Conservation (phyloP, 2,329 filamentous ascomycete species). For the Sphaceloma murrayae region DNA sequence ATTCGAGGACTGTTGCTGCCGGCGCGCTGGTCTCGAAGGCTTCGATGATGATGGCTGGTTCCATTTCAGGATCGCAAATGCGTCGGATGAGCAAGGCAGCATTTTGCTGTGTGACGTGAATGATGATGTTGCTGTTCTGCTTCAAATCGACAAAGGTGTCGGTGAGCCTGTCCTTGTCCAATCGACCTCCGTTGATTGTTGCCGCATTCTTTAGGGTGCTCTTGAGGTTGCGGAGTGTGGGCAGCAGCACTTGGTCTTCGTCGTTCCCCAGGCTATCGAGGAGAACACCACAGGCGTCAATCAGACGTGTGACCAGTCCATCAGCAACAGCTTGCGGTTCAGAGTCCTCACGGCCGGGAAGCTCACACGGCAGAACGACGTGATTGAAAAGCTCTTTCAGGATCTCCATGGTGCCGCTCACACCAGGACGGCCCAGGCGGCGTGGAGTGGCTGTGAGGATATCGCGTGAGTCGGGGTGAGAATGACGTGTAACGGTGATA, state of each 20-base stretch:
- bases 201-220: too few species aligned
- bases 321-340: neutral
- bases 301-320: neutral
- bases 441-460: too few species aligned
- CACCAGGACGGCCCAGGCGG: neutral
- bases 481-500: too few species aligned
- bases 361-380: neutral
- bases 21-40: constrained; percentile 51
- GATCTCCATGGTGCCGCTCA: neutral
- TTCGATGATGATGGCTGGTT: constrained; percentile 42
- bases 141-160: neutral
- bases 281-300: too few species aligned
- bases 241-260: too few species aligned
- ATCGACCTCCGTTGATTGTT: neutral
- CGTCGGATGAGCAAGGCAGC: neutral
- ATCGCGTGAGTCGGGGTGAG: too few species aligned
- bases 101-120: neutral
- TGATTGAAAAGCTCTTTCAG: neutral
- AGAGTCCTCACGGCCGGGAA: neutral
- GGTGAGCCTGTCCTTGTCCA: neutral
- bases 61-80: constrained; percentile 17
- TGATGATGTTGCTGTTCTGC: neutral
- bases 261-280: too few species aligned
- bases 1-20: constrained; percentile 44
- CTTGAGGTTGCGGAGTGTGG: too few species aligned